Conservation (phyloP, 257 asterid species). For the Solanum tacnaense region DNA sequence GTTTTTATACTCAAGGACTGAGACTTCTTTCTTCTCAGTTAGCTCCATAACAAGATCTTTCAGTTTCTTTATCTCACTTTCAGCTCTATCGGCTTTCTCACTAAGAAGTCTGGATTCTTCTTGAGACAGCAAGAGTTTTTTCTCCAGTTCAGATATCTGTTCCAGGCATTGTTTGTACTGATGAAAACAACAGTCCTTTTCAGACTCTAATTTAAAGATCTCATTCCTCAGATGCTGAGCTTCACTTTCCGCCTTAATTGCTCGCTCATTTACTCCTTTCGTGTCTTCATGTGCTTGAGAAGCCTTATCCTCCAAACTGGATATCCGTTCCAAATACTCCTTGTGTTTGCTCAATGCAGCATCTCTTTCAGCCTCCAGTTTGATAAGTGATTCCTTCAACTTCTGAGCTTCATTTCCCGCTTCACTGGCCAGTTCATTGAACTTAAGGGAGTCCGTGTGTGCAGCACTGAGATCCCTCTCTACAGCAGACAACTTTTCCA, state of each 20-base stretch:
- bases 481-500: conserved; percentile 37
- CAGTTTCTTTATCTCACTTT: conserved; percentile 48
- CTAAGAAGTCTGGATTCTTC: conserved; percentile 32
- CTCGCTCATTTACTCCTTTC: conserved; percentile 27
- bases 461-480: conserved; percentile 51
- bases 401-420: conserved; percentile 63
- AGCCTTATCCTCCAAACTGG: conserved; percentile 36
- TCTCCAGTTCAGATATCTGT: conserved; percentile 51
- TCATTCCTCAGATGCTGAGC: conserved; percentile 37
- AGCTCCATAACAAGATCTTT: conserved; percentile 34
- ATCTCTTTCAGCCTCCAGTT: conserved; percentile 54
- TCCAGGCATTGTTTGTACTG: conserved; percentile 34
- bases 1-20: conserved; percentile 39
- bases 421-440: conserved; percentile 40
- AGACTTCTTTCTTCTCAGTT: conserved; percentile 56
- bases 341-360: conserved; percentile 34
- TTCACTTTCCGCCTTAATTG: conserved; percentile 44
- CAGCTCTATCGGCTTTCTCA: conserved; percentile 53
- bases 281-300: conserved; percentile 36
- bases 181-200: conserved; percentile 28
- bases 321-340: conserved; percentile 37
- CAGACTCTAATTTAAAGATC: conserved; percentile 42
- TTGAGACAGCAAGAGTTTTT: conserved; percentile 25
- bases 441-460: conserved; percentile 36
- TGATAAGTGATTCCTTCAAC: conserved; percentile 51